Evolutionary conservation across 805 yeast species (phyloP).

Genomic region (Alloascoidea africana): DNA sequence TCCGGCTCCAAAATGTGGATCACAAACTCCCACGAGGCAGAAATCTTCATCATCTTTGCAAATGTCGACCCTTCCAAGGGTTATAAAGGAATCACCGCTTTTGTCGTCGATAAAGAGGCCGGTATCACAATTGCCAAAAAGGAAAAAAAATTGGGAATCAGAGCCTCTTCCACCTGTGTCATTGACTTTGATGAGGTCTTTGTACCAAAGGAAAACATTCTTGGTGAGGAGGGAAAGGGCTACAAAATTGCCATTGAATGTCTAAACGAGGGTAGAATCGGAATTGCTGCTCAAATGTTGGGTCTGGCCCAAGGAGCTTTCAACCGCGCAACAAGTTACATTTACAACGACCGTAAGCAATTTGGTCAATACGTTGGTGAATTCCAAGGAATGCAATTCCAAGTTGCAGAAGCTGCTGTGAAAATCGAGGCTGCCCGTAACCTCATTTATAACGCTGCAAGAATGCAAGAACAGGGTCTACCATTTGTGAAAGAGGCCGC

Average conservation of each 20-base stretch:
- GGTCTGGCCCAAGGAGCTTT: constrained; percentile 30
- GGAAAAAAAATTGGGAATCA: constrained; percentile 27
- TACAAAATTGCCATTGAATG: constrained; percentile 28
- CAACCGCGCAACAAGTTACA: constrained; percentile 22
- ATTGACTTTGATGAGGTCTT: constrained; percentile 23
- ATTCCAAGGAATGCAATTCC: constrained; percentile 32
- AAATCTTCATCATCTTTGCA: constrained; percentile 23
- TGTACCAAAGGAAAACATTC: constrained; percentile 24
- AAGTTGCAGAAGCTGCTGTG: constrained; percentile 26
- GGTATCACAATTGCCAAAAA: constrained; percentile 26
- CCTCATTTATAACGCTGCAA: constrained; percentile 26
- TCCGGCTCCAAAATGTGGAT: constrained; percentile 31
- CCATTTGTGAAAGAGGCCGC: constrained; percentile 27
- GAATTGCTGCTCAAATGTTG: constrained; percentile 29
- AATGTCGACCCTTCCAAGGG: constrained; percentile 24
- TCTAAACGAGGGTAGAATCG: constrained; percentile 28
- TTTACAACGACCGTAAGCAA: constrained; percentile 23
- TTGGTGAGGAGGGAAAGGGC: constrained; percentile 27
- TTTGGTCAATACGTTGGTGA: constrained; percentile 26
- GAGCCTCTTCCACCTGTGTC: constrained; percentile 27
- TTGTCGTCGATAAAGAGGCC: constrained; percentile 23
- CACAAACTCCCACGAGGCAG: constrained; percentile 28
- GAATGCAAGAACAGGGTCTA: constrained; percentile 26
- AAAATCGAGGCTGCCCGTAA: constrained; percentile 28
- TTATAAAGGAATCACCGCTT: constrained; percentile 28